Conservation (phyloP, 306 rosid genomes). For the Quercus variabilis region DNA sequence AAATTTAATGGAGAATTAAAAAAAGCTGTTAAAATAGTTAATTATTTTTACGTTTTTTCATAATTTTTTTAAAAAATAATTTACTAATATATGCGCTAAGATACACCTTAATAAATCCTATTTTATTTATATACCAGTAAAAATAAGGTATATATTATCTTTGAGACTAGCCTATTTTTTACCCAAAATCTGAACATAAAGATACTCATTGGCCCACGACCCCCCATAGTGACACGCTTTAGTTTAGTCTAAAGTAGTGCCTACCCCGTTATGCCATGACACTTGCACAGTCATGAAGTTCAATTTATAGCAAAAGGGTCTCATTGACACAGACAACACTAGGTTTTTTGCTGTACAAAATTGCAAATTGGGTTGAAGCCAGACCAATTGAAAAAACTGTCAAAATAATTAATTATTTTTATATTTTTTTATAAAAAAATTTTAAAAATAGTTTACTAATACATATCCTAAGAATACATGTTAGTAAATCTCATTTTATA, state of each 20-base stretch:
- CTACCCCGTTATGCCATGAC: constrained; percentile 19
- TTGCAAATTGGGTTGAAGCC: not conserved
- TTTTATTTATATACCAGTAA: not conserved
- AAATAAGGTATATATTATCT: no score
- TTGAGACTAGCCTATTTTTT: not conserved
- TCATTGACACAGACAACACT: constrained; percentile 1
- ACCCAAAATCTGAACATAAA: not conserved
- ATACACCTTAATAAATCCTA: rapidly evolving
- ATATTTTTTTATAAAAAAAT: rapidly evolving
- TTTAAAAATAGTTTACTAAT: no score
- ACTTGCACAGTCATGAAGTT: constrained; percentile 21
- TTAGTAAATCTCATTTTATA: no score
- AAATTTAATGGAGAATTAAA: rapidly evolving
- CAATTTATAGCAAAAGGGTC: not conserved
- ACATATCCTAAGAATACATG: rapidly evolving
- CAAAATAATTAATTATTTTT: no score
- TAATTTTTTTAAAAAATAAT: no score
- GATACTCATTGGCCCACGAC: constrained; percentile 11
- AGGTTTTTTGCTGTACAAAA: not conserved
- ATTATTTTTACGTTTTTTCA: no score
- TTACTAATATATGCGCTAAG: no score
- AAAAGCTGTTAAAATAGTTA: rapidly evolving
- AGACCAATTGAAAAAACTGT: not conserved
- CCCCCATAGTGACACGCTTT: constrained; percentile 12
- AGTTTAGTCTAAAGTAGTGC: constrained; percentile 25